phyloP scores from a whole-genome alignment of 345 rosid genomes.

The Schrenkiella parvula region DNA sequence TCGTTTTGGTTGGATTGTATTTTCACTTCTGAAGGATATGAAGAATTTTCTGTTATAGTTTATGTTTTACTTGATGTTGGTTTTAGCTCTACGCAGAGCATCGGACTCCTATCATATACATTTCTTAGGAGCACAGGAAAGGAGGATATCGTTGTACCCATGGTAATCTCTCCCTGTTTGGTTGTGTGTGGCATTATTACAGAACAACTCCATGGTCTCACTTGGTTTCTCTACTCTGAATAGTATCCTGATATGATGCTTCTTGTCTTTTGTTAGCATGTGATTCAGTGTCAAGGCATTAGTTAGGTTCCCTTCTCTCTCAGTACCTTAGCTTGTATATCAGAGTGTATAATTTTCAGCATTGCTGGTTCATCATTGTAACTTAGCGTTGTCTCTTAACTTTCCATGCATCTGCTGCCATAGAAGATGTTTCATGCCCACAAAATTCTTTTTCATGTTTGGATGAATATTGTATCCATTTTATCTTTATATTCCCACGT shows the following conservation, averaged over 20 bases:
- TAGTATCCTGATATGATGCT: background rate
- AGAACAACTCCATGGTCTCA: background rate
- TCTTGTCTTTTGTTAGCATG: background rate
- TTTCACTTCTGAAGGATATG: background rate
- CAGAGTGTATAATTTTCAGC: background rate
- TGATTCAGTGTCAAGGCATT: background rate
- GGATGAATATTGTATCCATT: background rate
- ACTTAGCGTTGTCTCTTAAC: background rate
- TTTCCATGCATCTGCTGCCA: background rate
- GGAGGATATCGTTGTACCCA: slow-evolving; percentile 92
- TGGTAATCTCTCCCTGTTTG: slow-evolving; percentile 50
- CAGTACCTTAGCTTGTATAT: background rate
- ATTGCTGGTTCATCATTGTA: background rate
- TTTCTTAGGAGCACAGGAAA: slow-evolving; percentile 89
- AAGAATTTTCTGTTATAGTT: slow-evolving; percentile 7
- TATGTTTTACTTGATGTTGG: slow-evolving; percentile 27
- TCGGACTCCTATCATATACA: slow-evolving; percentile 87
- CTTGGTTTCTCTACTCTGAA: background rate
- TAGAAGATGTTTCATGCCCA: slow-evolving; percentile 3
- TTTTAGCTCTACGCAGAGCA: slow-evolving; percentile 79
- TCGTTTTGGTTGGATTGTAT: background rate
- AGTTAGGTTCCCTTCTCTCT: slow-evolving; percentile 8
- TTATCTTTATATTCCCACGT: background rate
- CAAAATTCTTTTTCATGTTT: background rate
- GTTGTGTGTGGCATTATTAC: slow-evolving; percentile 1